These are phyloP conservation scores for Candida taoyuanica DNA, from an alignment of 805 yeast genomes.

Conservation along the genomic window DNA sequence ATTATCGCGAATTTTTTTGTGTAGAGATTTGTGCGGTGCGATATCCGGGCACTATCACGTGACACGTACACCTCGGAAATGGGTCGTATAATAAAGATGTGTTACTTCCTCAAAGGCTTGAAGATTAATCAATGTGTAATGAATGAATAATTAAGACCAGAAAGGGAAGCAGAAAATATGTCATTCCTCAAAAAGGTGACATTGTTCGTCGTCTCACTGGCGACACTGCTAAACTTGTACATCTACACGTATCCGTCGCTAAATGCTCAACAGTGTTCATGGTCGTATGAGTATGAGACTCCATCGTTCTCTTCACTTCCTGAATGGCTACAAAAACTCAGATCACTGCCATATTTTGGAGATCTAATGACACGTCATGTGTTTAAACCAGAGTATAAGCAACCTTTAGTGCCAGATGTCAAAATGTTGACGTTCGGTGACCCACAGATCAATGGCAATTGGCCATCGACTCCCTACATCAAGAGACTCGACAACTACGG, in stretches of 20 bases:
- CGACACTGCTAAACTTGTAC: slow-evolving; percentile 53
- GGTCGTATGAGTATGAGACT: slow-evolving; percentile 38
- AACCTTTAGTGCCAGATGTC: slow-evolving; percentile 36
- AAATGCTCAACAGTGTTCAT: slow-evolving; percentile 49
- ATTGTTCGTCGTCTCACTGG: slow-evolving; percentile 25
- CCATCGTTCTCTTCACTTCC: slow-evolving; percentile 9
- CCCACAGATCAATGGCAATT: slow-evolving; percentile 92
- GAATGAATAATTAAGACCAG: too few species aligned
- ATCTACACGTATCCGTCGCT: slow-evolving; percentile 75
- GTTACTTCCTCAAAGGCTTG: too few species aligned
- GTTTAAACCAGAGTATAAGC: slow-evolving; percentile 15
- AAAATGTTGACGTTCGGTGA: slow-evolving; percentile 85
- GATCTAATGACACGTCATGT: slow-evolving; percentile 27
- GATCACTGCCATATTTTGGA: slow-evolving; percentile 21
- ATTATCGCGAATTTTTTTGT: too few species aligned
- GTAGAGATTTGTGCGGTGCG: too few species aligned
- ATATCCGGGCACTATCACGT: too few species aligned
- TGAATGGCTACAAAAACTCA: slow-evolving; percentile 7
- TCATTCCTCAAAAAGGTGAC: slow-evolving; percentile 24
- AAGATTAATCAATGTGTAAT: too few species aligned
- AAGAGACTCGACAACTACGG: slow-evolving; percentile 82
- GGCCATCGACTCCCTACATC: slow-evolving; percentile 64
- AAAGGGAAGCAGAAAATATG: slow-evolving; percentile 8
- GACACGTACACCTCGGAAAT: too few species aligned
- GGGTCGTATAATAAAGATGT: too few species aligned